Percentiles rank a stretch among this genome's conserved stretches.
Conservation (phyloP, 495 filamentous ascomycete species). For the Lophiotrema nucula region DNA sequence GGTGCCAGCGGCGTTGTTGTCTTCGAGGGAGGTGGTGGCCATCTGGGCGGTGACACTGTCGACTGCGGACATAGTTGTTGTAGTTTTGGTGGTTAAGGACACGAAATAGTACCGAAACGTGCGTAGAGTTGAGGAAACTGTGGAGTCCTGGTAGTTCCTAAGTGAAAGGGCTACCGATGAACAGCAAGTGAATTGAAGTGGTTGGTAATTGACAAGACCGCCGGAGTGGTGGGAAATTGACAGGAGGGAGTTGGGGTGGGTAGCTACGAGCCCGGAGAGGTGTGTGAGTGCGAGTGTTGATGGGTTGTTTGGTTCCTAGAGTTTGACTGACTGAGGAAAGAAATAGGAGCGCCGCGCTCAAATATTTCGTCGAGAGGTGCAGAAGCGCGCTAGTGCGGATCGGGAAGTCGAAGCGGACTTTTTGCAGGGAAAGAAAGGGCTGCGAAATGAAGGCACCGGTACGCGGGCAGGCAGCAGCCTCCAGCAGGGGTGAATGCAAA, state of each 20-base stretch:
- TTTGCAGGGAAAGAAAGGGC: constrained; percentile 3
- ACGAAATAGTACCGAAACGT: constrained; percentile 37
- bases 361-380: constrained; percentile 13
- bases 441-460: neutral
- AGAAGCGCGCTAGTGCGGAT: constrained; percentile 7
- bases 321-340: constrained; percentile 36
- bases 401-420: constrained; percentile 16
- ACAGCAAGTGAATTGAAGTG: constrained; percentile 24
- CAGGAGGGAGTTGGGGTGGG: constrained; percentile 46
- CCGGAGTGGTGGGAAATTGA: constrained; percentile 37
- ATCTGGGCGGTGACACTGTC: constrained; percentile 83
- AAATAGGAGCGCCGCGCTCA: constrained; percentile 29
- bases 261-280: constrained; percentile 46
- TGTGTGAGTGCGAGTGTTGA: constrained; percentile 31
- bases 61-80: constrained; percentile 50
- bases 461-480: constrained; percentile 7
- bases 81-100: constrained; percentile 41
- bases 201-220: constrained; percentile 42
- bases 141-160: constrained; percentile 38
- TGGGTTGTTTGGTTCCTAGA: constrained; percentile 23
- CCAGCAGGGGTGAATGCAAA: too few relatives aligned
- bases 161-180: constrained; percentile 36
- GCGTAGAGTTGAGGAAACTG: constrained; percentile 41
- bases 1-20: constrained; percentile 40
- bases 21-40: constrained; percentile 67